Base-by-base conservation (phyloP, 768 basidiomycete genomes). In the Trametes villosa region DNA sequence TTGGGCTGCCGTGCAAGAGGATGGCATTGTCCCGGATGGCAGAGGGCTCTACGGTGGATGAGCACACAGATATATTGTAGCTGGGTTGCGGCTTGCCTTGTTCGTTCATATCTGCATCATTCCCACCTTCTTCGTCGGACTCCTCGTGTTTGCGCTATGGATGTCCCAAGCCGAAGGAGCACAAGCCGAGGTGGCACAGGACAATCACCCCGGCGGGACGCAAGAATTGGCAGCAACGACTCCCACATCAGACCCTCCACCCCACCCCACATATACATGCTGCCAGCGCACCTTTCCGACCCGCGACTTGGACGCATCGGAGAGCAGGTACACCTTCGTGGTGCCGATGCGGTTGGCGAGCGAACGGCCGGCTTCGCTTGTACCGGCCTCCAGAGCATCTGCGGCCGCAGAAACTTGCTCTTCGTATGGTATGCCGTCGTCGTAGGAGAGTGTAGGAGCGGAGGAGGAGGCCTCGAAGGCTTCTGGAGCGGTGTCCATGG, bases 241-340 rank as follows among this genome's bases (percentile, higher is more conserved):
- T 71, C 63, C 74, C 73, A 74, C 71, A 81, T 87, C 75, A 86
- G 78, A 72, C 66, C 62, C 62, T 47, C 76, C 34, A 72, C 71
- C 74, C 71, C 65, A 71, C 65, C 65, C 55, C 58, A 74, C 63
- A 74, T 68, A 68, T 72, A 72, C 76, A 74, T 68, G 71, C 72
- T 73, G 72, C 76, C 75, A 75, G 80, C 88, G 83, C 81, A 93
- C 91, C 88, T 92, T 92, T 73, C 83, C 83, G 66, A 75, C 78
- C 61, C 80, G 83, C 64, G 79, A 74, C 61, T 81, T 78, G n/a
- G 82, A 76, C 34, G 87, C 77, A 67, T 92, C 91, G 53, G 87
- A 81, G 63, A 91, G 81, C 29, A 92, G 73, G 75, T 93, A 94
- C n/a, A 92, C 83, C 73, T 89, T 91, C 48, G 82, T 81, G 50